These are phyloP conservation scores for Rhizopus delemar DNA, from an alignment of 371 early-diverging fungal species.

Conservation along the genomic window DNA sequence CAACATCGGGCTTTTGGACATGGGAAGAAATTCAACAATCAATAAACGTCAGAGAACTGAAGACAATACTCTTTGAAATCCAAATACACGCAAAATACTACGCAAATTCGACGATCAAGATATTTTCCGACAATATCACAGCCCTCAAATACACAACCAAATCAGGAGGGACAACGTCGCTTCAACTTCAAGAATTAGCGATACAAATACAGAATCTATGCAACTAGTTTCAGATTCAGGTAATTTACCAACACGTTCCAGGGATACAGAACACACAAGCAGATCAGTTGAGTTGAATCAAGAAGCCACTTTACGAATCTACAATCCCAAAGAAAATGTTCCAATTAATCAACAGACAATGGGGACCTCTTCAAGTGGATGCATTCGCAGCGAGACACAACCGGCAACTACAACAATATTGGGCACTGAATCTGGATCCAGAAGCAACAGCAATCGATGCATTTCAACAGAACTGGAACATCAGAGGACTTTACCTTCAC, in stretches of 20 bases:
- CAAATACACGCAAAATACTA: slow-evolving; percentile 7
- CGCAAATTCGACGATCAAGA: background rate
- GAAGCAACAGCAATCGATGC: slow-evolving; percentile 28
- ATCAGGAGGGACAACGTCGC: slow-evolving; percentile 12
- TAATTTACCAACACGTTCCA: slow-evolving; percentile 14
- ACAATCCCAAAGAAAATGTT: slow-evolving; percentile 2
- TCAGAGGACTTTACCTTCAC: slow-evolving; percentile 19
- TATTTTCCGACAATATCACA: slow-evolving; percentile 21
- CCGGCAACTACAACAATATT: slow-evolving; percentile 14
- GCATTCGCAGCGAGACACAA: slow-evolving; percentile 27
- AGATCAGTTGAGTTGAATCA: slow-evolving; percentile 10
- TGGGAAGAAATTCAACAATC: slow-evolving; percentile 7
- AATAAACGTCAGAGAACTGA: slow-evolving; percentile 23
- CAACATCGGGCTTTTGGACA: slow-evolving; percentile 7
- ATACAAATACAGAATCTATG: background rate
- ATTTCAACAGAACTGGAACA: slow-evolving; percentile 26
- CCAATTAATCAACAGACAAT: background rate
- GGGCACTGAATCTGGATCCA: slow-evolving; percentile 25
- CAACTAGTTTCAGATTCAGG: slow-evolving; percentile 1
- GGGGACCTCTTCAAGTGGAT: slow-evolving; percentile 20
- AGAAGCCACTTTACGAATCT: slow-evolving; percentile 9
- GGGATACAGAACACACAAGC: slow-evolving; percentile 14
- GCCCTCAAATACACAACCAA: slow-evolving; percentile 20
- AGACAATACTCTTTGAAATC: slow-evolving; percentile 14
- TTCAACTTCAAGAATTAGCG: slow-evolving; percentile 13